These are phyloP conservation scores for Ulmus americana DNA, from an alignment of 331 rosid species.

Conservation along the genomic window DNA sequence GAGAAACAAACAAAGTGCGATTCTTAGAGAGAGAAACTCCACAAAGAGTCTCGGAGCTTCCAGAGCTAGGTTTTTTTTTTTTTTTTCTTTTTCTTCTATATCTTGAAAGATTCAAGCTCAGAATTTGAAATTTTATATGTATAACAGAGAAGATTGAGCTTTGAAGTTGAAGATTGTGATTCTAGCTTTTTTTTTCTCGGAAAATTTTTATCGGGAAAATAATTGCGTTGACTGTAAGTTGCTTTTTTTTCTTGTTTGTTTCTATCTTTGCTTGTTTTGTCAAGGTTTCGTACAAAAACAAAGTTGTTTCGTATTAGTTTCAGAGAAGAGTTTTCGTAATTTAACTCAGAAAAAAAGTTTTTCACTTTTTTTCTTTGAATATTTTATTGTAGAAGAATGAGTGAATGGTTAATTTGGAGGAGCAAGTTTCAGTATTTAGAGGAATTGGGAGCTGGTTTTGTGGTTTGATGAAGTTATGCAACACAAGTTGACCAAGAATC, in stretches of 20 bases:
- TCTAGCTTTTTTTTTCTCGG: slow-evolving; percentile 19
- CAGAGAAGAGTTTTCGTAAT: background rate
- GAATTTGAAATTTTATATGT: background rate
- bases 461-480: slow-evolving; percentile 14
- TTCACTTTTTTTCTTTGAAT: background rate
- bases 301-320: slow-evolving; percentile 15
- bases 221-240: slow-evolving; percentile 37
- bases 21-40: slow-evolving; percentile 23
- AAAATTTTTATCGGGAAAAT: slow-evolving; percentile 24
- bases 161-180: slow-evolving; percentile 18
- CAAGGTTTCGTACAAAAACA: slow-evolving; percentile 56
- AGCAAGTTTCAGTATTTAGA: slow-evolving; percentile 12
- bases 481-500: slow-evolving; percentile 26
- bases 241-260: slow-evolving; percentile 14
- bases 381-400: slow-evolving; percentile 2
- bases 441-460: slow-evolving; percentile 28
- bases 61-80: slow-evolving; percentile 9
- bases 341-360: slow-evolving; percentile 8
- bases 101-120: background rate
- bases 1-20: slow-evolving; percentile 17
- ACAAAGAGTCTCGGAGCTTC: slow-evolving; percentile 10
- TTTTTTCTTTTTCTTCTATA: background rate
- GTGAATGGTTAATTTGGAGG: slow-evolving; percentile 32
- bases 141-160: slow-evolving; percentile 16
- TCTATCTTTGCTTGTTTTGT: slow-evolving; percentile 21